phyloP scores from a whole-genome alignment of 164 flowering plant genomes.

The Buxus sempervirens region DNA sequence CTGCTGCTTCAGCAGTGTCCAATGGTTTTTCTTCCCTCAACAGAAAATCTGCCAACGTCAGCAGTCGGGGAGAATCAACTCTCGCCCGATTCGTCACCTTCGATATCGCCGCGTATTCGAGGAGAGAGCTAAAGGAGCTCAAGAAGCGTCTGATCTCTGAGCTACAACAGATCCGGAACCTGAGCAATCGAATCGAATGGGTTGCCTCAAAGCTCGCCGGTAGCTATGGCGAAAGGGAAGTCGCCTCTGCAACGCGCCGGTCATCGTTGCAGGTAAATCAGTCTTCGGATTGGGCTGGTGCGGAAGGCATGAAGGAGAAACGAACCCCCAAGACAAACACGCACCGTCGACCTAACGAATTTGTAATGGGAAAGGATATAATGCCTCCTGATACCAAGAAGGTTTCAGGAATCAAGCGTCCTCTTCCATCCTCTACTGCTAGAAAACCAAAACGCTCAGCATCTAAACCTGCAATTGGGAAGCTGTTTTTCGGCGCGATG shows the following conservation, averaged over 20 bases:
- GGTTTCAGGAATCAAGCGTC: conserved; percentile 43
- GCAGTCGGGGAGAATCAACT: conserved; percentile 5
- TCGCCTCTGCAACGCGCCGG: conserved; percentile 1
- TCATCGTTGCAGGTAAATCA: background rate
- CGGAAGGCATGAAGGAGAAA: conserved; percentile 15
- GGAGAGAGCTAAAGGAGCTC: conserved; percentile 47
- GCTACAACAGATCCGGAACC: conserved; percentile 51
- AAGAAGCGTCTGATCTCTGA: conserved; percentile 44
- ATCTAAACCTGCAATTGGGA: conserved; percentile 14
- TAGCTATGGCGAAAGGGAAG: conserved; percentile 13
- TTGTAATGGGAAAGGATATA: conserved; percentile 14
- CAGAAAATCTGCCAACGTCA: conserved; percentile 17
- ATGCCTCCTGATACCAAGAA: conserved; percentile 32
- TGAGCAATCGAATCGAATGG: conserved; percentile 49
- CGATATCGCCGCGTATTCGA: conserved; percentile 38
- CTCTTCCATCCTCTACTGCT: conserved; percentile 17
- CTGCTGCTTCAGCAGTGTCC: conserved; percentile 13
- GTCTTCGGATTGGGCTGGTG: conserved; percentile 5
- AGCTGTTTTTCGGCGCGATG: conserved; percentile 19
- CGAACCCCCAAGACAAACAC: conserved; percentile 19
- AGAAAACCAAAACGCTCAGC: conserved; percentile 32
- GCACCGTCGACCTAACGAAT: conserved; percentile 13
- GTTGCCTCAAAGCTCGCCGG: conserved; percentile 19
- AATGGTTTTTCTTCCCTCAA: conserved; percentile 23
- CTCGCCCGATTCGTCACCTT: conserved; percentile 23